phyloP scores from a whole-genome alignment of 106 monocot species.

The Xerophyta viscosa region DNA sequence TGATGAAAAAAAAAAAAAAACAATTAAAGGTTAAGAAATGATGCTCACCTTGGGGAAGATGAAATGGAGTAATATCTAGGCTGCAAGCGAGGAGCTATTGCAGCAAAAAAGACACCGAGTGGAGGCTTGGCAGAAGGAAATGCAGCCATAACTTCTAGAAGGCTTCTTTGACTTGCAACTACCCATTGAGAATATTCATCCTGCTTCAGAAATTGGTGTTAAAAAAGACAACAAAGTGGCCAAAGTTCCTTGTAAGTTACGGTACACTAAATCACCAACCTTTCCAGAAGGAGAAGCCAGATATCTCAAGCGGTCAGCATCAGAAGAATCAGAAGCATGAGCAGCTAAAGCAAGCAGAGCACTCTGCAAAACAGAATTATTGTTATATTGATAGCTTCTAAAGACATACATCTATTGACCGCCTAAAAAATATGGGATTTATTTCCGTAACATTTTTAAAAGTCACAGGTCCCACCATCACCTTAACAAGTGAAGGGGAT shows the following conservation, averaged over 20 bases:
- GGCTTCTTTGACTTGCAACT: conserved; percentile 66
- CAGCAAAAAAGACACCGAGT: conserved; percentile 73
- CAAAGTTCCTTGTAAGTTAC: too few relatives aligned
- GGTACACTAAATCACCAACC: too few relatives aligned
- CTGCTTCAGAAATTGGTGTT: conserved; percentile 20
- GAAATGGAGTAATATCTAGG: conserved; percentile 82
- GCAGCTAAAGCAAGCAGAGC: conserved; percentile 68
- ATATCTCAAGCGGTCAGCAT: conserved; percentile 54
- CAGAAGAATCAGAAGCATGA: conserved; percentile 68
- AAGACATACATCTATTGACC: too few relatives aligned
- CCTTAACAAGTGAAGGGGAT: too few relatives aligned
- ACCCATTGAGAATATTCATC: conserved; percentile 81
- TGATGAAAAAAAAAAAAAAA: too few relatives aligned
- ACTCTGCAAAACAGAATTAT: conserved; percentile 27
- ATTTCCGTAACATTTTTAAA: too few relatives aligned
- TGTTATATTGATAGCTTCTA: too few relatives aligned
- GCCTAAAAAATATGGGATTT: too few relatives aligned
- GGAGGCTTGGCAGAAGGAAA: conserved; percentile 68
- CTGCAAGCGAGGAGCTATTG: conserved; percentile 67
- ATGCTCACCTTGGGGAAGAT: conserved; percentile 53
- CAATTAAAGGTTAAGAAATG: too few relatives aligned
- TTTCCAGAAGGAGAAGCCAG: conserved; percentile 79
- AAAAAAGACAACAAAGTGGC: too few relatives aligned
- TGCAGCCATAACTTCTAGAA: conserved; percentile 65
- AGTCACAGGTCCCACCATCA: too few relatives aligned